Evolutionary conservation across 1,139 yeast species (phyloP).

Genomic region (Yamadazyma membranifaciens): DNA sequence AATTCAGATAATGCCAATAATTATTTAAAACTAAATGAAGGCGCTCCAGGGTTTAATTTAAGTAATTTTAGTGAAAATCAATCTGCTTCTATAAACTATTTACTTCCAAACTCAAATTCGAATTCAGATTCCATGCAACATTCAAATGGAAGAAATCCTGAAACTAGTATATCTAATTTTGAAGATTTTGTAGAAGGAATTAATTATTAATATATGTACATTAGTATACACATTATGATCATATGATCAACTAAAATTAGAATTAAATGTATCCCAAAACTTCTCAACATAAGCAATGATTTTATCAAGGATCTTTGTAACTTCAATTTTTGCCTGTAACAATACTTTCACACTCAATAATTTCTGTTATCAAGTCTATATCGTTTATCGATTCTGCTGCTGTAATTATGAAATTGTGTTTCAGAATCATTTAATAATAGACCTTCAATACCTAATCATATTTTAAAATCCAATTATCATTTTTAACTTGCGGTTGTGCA

Average conservation of each 20-base stretch:
- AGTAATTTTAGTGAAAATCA: constrained; percentile 9
- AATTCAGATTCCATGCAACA: constrained; percentile 7
- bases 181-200: constrained; percentile 16
- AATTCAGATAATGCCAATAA: constrained; percentile 1
- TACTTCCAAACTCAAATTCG: constrained; percentile 7
- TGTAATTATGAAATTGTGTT: too few relatives aligned
- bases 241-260: too few relatives aligned
- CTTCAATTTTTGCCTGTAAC: constrained; percentile 2
- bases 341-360: neutral
- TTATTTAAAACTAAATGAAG: constrained; percentile 4
- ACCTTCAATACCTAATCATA: too few relatives aligned
- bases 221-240: too few relatives aligned
- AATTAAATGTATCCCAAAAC: constrained; percentile 1
- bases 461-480: too few relatives aligned
- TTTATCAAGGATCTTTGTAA: neutral
- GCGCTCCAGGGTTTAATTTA: constrained; percentile 9
- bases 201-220: constrained; percentile 6
- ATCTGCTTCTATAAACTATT: constrained; percentile 11
- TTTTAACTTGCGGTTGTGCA: too few relatives aligned
- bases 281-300: neutral
- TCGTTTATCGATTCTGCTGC: neutral
- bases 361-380: constrained; percentile 1
- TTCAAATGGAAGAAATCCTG: constrained; percentile 1
- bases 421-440: too few relatives aligned
- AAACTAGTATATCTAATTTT: constrained; percentile 9